Evolutionary conservation across 2,329 filamentous ascomycete genomes (phyloP).

Genomic region (Chaetomiaceae sp.): DNA sequence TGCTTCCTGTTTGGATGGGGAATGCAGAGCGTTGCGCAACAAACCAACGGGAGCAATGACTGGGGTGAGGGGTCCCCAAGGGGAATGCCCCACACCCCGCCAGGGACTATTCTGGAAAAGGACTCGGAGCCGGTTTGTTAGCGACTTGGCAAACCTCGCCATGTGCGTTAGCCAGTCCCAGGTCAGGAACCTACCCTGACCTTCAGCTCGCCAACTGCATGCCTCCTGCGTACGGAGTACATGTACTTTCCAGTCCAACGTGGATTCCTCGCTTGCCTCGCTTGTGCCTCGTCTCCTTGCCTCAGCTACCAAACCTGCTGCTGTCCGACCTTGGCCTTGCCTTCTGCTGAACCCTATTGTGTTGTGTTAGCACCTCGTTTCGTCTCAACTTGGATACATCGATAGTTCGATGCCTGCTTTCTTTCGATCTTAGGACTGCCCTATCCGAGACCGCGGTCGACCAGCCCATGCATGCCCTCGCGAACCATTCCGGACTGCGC

Average conservation of each 20-base stretch:
- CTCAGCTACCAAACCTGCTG: neutral
- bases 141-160: conserved; percentile 20
- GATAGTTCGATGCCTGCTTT: neutral
- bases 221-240: neutral
- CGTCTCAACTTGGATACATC: neutral
- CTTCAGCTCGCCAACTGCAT: conserved; percentile 14
- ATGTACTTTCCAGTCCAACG: conserved; percentile 15
- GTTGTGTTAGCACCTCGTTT: neutral
- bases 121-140: conserved; percentile 16
- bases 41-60: conserved; percentile 1
- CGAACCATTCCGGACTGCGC: neutral
- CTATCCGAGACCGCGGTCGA: neutral
- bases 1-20: no score
- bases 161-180: neutral
- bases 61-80: conserved; percentile 3
- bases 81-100: conserved; percentile 20
- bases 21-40: conserved; percentile 6
- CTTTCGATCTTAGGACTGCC: neutral
- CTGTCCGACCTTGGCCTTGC: neutral
- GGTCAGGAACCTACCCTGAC: conserved; percentile 19
- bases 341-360: neutral
- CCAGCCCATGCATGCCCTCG: conserved; percentile 6
- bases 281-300: conserved; percentile 6
- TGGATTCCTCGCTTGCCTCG: conserved; percentile 12
- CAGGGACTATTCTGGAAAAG: conserved; percentile 24